Percentiles rank a stretch among this genome's conserved stretches.
phyloP scores from a whole-genome alignment of 2,329 filamentous ascomycete species.

The Claviceps fusiformis region DNA sequence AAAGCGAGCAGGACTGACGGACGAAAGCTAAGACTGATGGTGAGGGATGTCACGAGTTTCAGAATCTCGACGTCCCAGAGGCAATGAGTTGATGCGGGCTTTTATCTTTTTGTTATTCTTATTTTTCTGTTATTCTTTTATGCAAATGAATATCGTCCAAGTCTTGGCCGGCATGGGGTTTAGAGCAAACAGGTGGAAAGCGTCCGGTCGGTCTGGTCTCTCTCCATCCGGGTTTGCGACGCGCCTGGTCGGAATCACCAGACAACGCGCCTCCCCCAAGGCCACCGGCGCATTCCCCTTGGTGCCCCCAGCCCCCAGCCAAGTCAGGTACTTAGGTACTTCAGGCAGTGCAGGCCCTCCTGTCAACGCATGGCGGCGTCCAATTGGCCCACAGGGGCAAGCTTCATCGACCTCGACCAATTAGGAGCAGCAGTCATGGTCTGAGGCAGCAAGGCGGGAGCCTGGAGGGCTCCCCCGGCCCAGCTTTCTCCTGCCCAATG shows the following conservation, averaged over 20 bases:
- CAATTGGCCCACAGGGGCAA: constrained; percentile 20
- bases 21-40: background rate
- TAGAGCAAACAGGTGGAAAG: background rate
- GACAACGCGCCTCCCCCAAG: background rate
- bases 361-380: constrained; percentile 7
- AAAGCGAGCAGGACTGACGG: background rate
- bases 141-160: background rate
- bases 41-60: background rate
- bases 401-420: constrained; percentile 12
- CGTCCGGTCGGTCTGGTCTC: background rate
- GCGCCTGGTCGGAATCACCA: constrained; percentile 6
- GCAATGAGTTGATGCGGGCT: background rate
- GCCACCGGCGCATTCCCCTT: background rate
- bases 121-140: background rate
- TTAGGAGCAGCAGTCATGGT: constrained; percentile 17
- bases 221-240: constrained; percentile 10
- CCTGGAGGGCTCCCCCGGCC: background rate
- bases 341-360: background rate
- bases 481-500: background rate
- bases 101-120: background rate
- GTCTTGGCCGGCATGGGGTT: background rate
- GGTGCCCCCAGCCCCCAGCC: background rate
- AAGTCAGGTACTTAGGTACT: background rate
- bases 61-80: background rate
- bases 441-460: constrained; percentile 21